Percentiles rank a stretch among this genome's conserved stretches.
Conservation (phyloP, 805 yeast genomes). For the Candida tammaniensis region DNA sequence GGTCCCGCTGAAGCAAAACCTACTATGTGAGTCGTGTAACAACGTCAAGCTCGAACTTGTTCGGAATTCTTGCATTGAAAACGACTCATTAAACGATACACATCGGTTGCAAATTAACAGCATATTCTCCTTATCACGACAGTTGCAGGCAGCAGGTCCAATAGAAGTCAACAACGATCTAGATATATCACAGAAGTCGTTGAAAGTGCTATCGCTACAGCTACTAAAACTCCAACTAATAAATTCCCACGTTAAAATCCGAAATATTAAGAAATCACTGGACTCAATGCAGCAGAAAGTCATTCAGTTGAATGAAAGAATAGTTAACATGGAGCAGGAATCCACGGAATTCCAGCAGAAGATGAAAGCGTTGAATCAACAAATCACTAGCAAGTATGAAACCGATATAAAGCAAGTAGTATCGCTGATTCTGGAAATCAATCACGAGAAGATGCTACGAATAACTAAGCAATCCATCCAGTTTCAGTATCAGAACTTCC, state of each 20-base stretch:
- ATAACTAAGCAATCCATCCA: constrained; percentile 25
- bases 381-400: constrained; percentile 3
- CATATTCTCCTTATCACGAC: constrained; percentile 22
- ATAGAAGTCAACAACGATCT: too few relatives aligned
- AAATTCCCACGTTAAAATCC: constrained; percentile 15
- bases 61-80: constrained; percentile 23
- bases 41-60: constrained; percentile 18
- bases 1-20: constrained; percentile 8
- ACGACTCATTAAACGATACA: constrained; percentile 20
- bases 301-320: constrained; percentile 13
- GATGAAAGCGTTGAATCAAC: neutral
- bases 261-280: constrained; percentile 13
- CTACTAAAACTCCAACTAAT: constrained; percentile 25
- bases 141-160: too few relatives aligned
- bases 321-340: constrained; percentile 10
- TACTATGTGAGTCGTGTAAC: constrained; percentile 23
- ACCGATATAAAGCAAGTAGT: neutral
- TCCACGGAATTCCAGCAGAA: neutral
- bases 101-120: constrained; percentile 24
- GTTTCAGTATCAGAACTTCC: constrained; percentile 21
- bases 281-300: constrained; percentile 12
- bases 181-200: constrained; percentile 10
- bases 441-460: constrained; percentile 14
- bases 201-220: constrained; percentile 27
- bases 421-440: constrained; percentile 5